Evolutionary conservation across 495 filamentous ascomycete genomes (phyloP).

Genomic region (Hypomontagnella monticulosa): DNA sequence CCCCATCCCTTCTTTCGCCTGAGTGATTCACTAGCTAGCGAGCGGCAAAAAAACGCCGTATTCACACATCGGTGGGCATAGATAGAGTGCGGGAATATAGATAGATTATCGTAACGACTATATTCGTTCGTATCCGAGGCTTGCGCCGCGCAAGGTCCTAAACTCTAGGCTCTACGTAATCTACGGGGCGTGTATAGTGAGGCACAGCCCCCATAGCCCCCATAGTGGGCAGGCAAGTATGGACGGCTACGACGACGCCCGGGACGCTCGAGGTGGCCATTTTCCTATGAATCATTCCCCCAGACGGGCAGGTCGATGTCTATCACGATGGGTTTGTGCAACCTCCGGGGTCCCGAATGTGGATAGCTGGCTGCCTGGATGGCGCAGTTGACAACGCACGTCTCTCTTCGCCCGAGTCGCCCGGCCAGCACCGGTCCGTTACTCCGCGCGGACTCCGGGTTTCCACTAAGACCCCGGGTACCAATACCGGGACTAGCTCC

Average conservation of each 20-base stretch:
- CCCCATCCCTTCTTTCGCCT: slow-evolving; percentile 4
- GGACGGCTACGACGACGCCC: slow-evolving; percentile 11
- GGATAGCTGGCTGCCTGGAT: slow-evolving; percentile 75
- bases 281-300: slow-evolving; percentile 35
- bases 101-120: not conserved
- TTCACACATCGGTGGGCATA: not conserved
- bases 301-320: slow-evolving; percentile 77
- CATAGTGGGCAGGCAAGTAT: no score
- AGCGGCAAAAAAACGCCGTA: slow-evolving; percentile 7
- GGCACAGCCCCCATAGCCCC: slow-evolving; percentile 24
- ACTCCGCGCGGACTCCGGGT: slow-evolving; percentile 49
- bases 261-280: slow-evolving; percentile 22
- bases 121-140: slow-evolving; percentile 6
- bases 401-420: slow-evolving; percentile 67
- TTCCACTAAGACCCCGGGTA: slow-evolving; percentile 50
- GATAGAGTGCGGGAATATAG: not conserved
- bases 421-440: slow-evolving; percentile 55
- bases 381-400: slow-evolving; percentile 80
- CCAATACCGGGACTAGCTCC: slow-evolving; percentile 40
- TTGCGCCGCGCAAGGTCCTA: not conserved
- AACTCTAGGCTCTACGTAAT: not conserved
- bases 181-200: not conserved
- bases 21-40: not conserved
- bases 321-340: slow-evolving; percentile 81
- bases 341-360: slow-evolving; percentile 63